Evolutionary conservation across 2,329 filamentous ascomycete genomes (phyloP).

Genomic region (Curvularia eragrostidis): DNA sequence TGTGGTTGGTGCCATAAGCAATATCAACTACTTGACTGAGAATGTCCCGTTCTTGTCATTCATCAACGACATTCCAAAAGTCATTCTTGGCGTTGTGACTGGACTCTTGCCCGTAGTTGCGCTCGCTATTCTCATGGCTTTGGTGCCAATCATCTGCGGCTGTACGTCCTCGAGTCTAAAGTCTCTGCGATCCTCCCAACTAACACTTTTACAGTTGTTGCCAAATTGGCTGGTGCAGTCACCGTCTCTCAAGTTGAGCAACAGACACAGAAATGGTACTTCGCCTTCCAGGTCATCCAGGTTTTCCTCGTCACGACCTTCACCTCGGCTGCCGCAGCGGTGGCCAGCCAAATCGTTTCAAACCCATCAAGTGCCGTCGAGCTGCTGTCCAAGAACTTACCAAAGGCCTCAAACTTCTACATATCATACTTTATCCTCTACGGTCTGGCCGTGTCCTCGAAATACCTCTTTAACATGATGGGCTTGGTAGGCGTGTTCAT

Average conservation of each 20-base stretch:
- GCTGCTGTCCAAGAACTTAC: slow-evolving; percentile 76
- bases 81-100: slow-evolving; percentile 54
- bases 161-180: not conserved
- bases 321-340: slow-evolving; percentile 75
- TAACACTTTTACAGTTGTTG: slow-evolving; percentile 29
- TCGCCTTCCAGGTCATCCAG: slow-evolving; percentile 88
- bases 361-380: slow-evolving; percentile 67
- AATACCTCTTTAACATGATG: slow-evolving; percentile 73
- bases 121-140: slow-evolving; percentile 53
- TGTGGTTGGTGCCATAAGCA: slow-evolving; percentile 53
- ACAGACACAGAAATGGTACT: slow-evolving; percentile 91
- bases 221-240: slow-evolving; percentile 43
- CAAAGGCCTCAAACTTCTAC: slow-evolving; percentile 91
- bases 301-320: slow-evolving; percentile 90
- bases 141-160: slow-evolving; percentile 54
- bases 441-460: slow-evolving; percentile 57
- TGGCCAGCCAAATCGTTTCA: slow-evolving; percentile 61
- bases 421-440: slow-evolving; percentile 94
- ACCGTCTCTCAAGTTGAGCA: slow-evolving; percentile 63
- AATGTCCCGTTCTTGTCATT: slow-evolving; percentile 50
- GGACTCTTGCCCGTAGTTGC: slow-evolving; percentile 55
- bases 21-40: slow-evolving; percentile 52
- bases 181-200: not conserved
- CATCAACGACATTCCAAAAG: slow-evolving; percentile 50
- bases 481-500: slow-evolving; percentile 84